phyloP scores from a whole-genome alignment of 1,139 yeast species.

The Candida sp. region DNA sequence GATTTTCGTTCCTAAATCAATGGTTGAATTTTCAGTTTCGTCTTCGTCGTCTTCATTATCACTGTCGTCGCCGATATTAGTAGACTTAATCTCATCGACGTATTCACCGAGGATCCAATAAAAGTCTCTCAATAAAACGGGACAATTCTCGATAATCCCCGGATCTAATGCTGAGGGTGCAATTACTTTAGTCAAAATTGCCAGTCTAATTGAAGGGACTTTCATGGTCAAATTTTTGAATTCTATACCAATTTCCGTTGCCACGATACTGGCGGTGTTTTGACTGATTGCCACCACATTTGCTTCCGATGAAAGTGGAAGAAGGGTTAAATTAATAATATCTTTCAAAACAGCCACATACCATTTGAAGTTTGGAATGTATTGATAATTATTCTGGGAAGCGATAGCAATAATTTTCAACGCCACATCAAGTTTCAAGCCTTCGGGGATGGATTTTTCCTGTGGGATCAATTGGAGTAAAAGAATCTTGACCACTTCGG shows the following conservation, averaged over 20 bases:
- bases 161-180: conserved; percentile 24
- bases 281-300: conserved; percentile 19
- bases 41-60: conserved; percentile 16
- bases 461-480: conserved; percentile 67
- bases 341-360: conserved; percentile 75
- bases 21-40: conserved; percentile 8
- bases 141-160: conserved; percentile 32
- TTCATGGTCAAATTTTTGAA: conserved; percentile 71
- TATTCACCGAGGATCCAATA: conserved; percentile 86
- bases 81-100: conserved; percentile 23
- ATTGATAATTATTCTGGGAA: conserved; percentile 55
- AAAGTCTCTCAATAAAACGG: conserved; percentile 39
- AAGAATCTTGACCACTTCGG: conserved; percentile 60
- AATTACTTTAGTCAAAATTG: conserved; percentile 27
- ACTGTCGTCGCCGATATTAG: conserved; percentile 12
- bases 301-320: conserved; percentile 19
- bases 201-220: conserved; percentile 70
- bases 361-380: conserved; percentile 89
- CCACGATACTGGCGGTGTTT: conserved; percentile 34
- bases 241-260: conserved; percentile 62
- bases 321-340: conserved; percentile 53
- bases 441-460: conserved; percentile 42
- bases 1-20: conserved; percentile 26
- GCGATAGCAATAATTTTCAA: conserved; percentile 41
- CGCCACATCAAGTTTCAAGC: conserved; percentile 59